A percentile compares a stretch with the other conserved stretches of the same genome.
Conservation (phyloP, 805 yeast genomes). For the Limtongozyma cylindracea region DNA sequence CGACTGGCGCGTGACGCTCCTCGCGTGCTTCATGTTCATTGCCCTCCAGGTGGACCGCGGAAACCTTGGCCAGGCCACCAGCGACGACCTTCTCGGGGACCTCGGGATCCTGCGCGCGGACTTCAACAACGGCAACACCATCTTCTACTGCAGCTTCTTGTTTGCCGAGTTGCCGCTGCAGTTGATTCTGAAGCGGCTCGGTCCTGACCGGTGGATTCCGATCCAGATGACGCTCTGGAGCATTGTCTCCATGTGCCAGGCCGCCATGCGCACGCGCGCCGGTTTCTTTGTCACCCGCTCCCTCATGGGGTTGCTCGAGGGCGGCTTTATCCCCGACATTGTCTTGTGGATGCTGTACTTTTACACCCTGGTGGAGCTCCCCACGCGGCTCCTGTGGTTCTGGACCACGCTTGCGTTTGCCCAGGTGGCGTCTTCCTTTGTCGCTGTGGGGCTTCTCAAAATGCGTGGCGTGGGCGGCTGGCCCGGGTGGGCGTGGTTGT, state of each 20-base stretch:
- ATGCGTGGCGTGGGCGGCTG: neutral
- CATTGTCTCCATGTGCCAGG: constrained; percentile 25
- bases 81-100: constrained; percentile 29
- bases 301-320: constrained; percentile 30
- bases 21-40: constrained; percentile 34
- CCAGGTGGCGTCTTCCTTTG: constrained; percentile 4
- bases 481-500: constrained; percentile 41
- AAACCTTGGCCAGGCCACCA: constrained; percentile 27
- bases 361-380: constrained; percentile 30
- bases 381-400: constrained; percentile 31
- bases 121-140: constrained; percentile 31
- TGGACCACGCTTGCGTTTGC: constrained; percentile 25
- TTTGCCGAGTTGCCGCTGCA: constrained; percentile 42
- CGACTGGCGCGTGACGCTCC: constrained; percentile 26
- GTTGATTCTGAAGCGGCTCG: constrained; percentile 32
- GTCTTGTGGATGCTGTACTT: constrained; percentile 23
- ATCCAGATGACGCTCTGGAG: constrained; percentile 31
- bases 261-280: constrained; percentile 11
- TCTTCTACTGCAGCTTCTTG: constrained; percentile 24
- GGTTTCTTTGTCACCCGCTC: constrained; percentile 23
- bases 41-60: constrained; percentile 34
- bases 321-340: constrained; percentile 38
- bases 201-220: constrained; percentile 40
- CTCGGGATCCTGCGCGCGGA: constrained; percentile 26
- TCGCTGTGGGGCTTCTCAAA: constrained; percentile 5